phyloP scores from a whole-genome alignment of 441 rosid species.

The Erysimum cheiri region DNA sequence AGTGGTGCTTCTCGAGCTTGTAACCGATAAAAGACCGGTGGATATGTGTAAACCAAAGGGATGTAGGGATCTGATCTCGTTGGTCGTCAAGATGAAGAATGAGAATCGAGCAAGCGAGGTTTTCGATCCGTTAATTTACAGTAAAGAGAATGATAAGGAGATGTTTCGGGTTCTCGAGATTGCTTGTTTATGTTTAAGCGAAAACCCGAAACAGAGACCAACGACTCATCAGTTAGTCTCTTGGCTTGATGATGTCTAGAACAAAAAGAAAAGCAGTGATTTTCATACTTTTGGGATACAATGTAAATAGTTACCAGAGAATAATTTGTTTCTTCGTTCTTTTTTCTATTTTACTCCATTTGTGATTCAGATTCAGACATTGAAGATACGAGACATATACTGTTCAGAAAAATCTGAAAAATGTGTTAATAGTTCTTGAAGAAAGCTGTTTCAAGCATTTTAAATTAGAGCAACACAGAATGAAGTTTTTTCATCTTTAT shows the following conservation, averaged over 20 bases:
- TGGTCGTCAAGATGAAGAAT: slow-evolving; percentile 63
- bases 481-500: neutral
- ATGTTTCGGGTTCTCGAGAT: slow-evolving; percentile 62
- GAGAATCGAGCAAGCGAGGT: slow-evolving; percentile 67
- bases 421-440: neutral
- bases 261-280: neutral
- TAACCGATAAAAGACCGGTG: slow-evolving; percentile 78
- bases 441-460: neutral
- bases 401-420: slow-evolving; percentile 13
- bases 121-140: slow-evolving; percentile 57
- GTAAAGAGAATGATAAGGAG: slow-evolving; percentile 63
- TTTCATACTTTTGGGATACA: slow-evolving; percentile 40
- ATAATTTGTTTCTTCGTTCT: slow-evolving; percentile 33
- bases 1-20: slow-evolving; percentile 82
- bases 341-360: slow-evolving; percentile 2
- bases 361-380: slow-evolving; percentile 35
- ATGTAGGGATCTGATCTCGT: slow-evolving; percentile 64
- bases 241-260: slow-evolving; percentile 59
- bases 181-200: slow-evolving; percentile 64
- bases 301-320: slow-evolving; percentile 41
- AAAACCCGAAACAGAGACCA: slow-evolving; percentile 67
- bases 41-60: slow-evolving; percentile 77
- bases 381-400: slow-evolving; percentile 14
- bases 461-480: slow-evolving; percentile 2
- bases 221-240: slow-evolving; percentile 64